Conservation (phyloP, 164 flowering plant species). For the Akebia trifoliata region DNA sequence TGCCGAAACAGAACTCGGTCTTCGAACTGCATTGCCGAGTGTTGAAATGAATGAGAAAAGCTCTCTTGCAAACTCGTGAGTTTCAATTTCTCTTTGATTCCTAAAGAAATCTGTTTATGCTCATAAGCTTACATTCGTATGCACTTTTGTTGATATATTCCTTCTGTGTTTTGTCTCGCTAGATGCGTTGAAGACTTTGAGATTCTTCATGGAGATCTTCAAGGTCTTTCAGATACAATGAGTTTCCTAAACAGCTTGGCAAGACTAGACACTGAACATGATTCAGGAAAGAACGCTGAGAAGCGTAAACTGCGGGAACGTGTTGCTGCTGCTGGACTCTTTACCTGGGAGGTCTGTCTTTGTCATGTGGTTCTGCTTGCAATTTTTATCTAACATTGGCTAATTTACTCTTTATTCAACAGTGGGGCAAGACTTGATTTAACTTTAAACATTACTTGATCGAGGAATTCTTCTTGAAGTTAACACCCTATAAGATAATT, state of each 20-base stretch:
- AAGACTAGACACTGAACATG: constrained; percentile 40
- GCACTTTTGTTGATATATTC: too few species aligned
- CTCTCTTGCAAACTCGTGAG: constrained; percentile 44
- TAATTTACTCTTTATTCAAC: constrained; percentile 1
- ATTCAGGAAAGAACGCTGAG: constrained; percentile 49
- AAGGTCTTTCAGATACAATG: constrained; percentile 81
- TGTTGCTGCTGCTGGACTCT: constrained; percentile 82
- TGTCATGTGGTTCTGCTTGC: background rate
- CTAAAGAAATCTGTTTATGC: background rate
- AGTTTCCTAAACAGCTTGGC: constrained; percentile 72
- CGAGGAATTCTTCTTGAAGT: too few species aligned
- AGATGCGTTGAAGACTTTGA: constrained; percentile 72
- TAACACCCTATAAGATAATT: too few species aligned
- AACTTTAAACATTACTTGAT: too few species aligned
- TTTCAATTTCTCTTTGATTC: background rate
- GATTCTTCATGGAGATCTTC: constrained; percentile 83
- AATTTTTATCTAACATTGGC: background rate
- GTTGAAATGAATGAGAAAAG: constrained; percentile 34
- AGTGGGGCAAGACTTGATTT: too few species aligned
- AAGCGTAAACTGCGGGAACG: constrained; percentile 65
- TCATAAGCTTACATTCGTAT: background rate
- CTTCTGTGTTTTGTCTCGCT: constrained; percentile 8
- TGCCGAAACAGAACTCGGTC: constrained; percentile 80
- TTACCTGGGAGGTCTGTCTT: constrained; percentile 83
- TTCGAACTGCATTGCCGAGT: constrained; percentile 46